Evolutionary conservation across 176 grass and related monocot genomes (phyloP).

Genomic region (Eragrostis curvula): DNA sequence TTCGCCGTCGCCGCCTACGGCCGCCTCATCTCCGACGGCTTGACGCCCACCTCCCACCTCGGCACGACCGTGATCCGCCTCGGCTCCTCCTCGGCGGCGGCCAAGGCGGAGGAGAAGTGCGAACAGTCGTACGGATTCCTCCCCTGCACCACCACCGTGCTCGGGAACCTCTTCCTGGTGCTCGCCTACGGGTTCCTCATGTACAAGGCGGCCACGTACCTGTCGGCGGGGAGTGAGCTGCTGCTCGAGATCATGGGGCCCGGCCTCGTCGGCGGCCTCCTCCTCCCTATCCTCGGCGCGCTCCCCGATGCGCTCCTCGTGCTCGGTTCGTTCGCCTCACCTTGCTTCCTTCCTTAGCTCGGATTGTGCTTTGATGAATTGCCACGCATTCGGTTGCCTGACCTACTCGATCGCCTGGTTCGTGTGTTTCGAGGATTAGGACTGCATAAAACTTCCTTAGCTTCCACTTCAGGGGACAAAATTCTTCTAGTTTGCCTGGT

Average conservation of each 20-base stretch:
- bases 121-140: conserved; percentile 89
- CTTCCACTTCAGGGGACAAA: neutral
- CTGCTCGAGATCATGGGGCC: conserved; percentile 93
- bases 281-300: conserved; percentile 94
- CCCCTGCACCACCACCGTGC: conserved; percentile 86
- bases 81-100: conserved; percentile 17
- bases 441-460: neutral
- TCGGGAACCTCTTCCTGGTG: conserved; percentile 86
- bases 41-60: neutral
- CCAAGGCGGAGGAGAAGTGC: conserved; percentile 51
- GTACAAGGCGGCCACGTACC: conserved; percentile 86
- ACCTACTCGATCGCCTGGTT: conserved; percentile 12
- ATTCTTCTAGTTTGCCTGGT: neutral
- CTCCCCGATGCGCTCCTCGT: conserved; percentile 90
- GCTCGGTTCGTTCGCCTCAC: conserved; percentile 52
- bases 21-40: conserved; percentile 63
- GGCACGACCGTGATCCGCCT: conserved; percentile 33
- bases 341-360: conserved; percentile 5
- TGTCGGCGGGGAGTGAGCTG: conserved; percentile 86
- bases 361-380: conserved; percentile 17
- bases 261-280: conserved; percentile 90
- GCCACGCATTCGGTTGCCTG: conserved; percentile 23
- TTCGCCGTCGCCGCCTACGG: conserved; percentile 53
- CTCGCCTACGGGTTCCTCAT: conserved; percentile 86
- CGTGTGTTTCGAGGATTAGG: neutral